These are phyloP conservation scores for Litchi chinensis DNA, from an alignment of 345 rosid species.

Conservation along the genomic window DNA sequence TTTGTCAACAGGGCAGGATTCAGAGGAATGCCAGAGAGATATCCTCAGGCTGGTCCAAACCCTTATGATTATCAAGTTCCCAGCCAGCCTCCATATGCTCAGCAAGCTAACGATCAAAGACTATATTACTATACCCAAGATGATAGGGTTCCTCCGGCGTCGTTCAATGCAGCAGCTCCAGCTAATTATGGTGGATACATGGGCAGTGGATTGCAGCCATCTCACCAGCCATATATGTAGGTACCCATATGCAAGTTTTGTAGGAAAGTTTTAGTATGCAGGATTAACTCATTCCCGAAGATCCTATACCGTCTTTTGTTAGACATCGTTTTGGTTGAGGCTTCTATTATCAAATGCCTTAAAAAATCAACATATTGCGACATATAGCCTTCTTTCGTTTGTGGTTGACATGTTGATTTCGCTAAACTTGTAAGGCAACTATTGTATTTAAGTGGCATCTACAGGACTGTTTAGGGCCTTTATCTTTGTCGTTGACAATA, in stretches of 20 bases:
- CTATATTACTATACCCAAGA: constrained; percentile 41
- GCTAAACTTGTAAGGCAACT: too few relatives aligned
- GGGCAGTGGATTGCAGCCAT: constrained; percentile 35
- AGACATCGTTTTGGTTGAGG: background rate
- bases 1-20: constrained; percentile 27
- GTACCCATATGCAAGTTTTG: background rate
- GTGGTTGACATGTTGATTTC: too few relatives aligned
- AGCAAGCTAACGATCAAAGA: constrained; percentile 47
- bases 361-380: background rate
- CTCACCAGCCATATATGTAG: constrained; percentile 44
- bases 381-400: background rate
- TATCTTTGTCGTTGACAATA: too few relatives aligned
- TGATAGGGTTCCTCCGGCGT: constrained; percentile 25
- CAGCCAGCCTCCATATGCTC: constrained; percentile 39
- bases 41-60: constrained; percentile 36
- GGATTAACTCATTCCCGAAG: background rate
- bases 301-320: background rate
- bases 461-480: too few relatives aligned
- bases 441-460: too few relatives aligned
- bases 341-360: constrained; percentile 18
- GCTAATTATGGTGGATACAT: constrained; percentile 34
- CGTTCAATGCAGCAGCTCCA: constrained; percentile 32
- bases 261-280: constrained; percentile 4
- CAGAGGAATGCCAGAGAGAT: constrained; percentile 40
- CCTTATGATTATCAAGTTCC: constrained; percentile 41